A percentile compares a stretch with the other conserved stretches of the same genome.
Evolutionary conservation across 202 grass and related monocot genomes (phyloP).

Genomic region (Zoysia matrella): DNA sequence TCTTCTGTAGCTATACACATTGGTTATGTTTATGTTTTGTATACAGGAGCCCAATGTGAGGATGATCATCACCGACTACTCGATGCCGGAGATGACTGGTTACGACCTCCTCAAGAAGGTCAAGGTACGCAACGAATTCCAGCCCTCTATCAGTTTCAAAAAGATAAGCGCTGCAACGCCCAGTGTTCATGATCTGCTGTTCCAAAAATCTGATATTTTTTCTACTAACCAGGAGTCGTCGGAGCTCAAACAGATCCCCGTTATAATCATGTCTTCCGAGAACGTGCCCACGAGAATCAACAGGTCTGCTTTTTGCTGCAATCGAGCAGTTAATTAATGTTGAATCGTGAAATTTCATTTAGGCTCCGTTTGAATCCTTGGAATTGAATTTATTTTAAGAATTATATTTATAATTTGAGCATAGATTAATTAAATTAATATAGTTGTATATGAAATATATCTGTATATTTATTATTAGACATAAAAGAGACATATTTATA

Average conservation of each 20-base stretch:
- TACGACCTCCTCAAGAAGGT: slow-evolving; percentile 65
- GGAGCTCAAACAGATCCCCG: too few species aligned
- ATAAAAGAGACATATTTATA: too few species aligned
- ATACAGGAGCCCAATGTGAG: slow-evolving; percentile 55
- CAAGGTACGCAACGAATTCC: slow-evolving; percentile 32
- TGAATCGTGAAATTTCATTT: too few species aligned
- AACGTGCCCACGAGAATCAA: slow-evolving; percentile 58
- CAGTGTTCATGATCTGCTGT: not conserved
- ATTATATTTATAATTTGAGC: too few species aligned
- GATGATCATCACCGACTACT: slow-evolving; percentile 73
- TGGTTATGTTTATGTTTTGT: not conserved
- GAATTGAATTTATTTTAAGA: too few species aligned
- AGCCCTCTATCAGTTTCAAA: not conserved
- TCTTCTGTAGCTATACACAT: not conserved
- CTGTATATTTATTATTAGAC: too few species aligned
- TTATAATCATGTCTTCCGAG: slow-evolving; percentile 68
- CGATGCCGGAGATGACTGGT: slow-evolving; percentile 71
- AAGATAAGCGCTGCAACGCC: not conserved
- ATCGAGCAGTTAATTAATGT: too few species aligned
- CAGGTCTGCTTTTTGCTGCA: slow-evolving; percentile 13
- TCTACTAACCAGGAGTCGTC: slow-evolving; percentile 34
- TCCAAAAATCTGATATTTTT: not conserved
- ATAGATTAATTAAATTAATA: too few species aligned
- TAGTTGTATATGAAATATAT: too few species aligned
- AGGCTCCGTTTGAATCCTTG: too few species aligned